Base-by-base conservation (phyloP, 2,329 filamentous ascomycete genomes). In the Lecanoromycetidae sp. region DNA sequence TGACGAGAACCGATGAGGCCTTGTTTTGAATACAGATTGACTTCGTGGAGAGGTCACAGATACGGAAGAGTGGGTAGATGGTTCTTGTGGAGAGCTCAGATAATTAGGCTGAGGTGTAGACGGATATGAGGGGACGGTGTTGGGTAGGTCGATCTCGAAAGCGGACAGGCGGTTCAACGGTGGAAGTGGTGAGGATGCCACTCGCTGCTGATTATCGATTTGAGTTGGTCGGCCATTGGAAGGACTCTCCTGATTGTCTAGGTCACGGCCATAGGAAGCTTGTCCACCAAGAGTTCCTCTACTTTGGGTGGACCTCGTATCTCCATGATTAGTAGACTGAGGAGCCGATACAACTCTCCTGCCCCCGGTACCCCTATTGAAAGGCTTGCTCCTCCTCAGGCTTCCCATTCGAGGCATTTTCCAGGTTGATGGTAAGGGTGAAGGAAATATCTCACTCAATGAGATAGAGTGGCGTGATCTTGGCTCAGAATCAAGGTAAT, bases 1-100 rank as follows among this genome's bases (percentile, higher is more conserved):
- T 36, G 72, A 68, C 13, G 76, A 80, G 53, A 71, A 64, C 52
- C 75, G 70, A 54, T 74, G 72, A 33, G 64, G 64, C 45, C 66
- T 64, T 46, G 64, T 63, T 51, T 58, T 58, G 52, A 59, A 27
- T 35, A 33, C 49, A 48, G 52, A 46, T 39, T 55, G 51, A 9
- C 50, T 55, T 30, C 54, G 53, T 20, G 61, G 57, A 41, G 58
- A 58, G 8, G 58, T 54, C n/a, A 57, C 57, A 13, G 60, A 48
- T 25, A 57, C 54, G 35, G 50, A 49, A 10, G 52, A 48, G 7
- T 42, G 15, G 5, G 34, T n/a, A 27, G 49, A 52, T 3, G 19
- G 35, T 33, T 42, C 17, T 29, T 37, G 36, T 22, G 41, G 43
- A 19, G 39, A 45, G 33, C 23, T 32, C 8, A 46, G 22, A 33